Conservation (phyloP, 1,139 yeast genomes). For the Geotrichum australiense region DNA sequence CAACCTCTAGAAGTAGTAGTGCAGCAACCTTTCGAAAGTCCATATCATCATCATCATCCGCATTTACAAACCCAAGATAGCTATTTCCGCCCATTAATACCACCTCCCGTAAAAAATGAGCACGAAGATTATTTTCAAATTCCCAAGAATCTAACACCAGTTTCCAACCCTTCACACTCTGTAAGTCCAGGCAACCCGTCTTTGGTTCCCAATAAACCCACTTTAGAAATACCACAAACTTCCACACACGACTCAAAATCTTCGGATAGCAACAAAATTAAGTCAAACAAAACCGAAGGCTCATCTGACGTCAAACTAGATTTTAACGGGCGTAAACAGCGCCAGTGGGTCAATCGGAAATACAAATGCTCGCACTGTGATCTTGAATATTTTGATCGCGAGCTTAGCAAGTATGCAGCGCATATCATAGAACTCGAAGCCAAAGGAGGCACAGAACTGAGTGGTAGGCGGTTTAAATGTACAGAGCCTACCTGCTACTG, state of each 20-base stretch:
- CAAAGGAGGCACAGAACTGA: conserved; percentile 8
- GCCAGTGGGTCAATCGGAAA: conserved; percentile 27
- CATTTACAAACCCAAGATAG: too few relatives aligned
- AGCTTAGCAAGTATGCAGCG: conserved; percentile 24
- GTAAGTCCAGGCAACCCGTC: too few relatives aligned
- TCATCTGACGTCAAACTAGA: conserved; percentile 21
- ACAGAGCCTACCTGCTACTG: conserved; percentile 26
- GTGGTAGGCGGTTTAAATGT: conserved; percentile 28
- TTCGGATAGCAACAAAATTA: background rate
- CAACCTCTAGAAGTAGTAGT: too few relatives aligned
- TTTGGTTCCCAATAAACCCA: background rate
- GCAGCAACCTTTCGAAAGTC: too few relatives aligned
- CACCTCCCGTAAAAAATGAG: too few relatives aligned
- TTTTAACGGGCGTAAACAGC: conserved; percentile 28
- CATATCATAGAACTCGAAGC: conserved; percentile 25
- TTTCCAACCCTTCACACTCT: too few relatives aligned
- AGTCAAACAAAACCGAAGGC: background rate
- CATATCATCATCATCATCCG: too few relatives aligned
- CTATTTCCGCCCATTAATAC: too few relatives aligned
- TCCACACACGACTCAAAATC: too few relatives aligned
- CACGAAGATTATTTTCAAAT: too few relatives aligned
- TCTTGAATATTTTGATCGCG: conserved; percentile 24
- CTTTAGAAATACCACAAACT: too few relatives aligned
- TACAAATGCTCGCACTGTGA: conserved; percentile 29
- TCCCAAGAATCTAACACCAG: too few relatives aligned